A percentile compares a stretch with the other conserved stretches of the same genome.
Evolutionary conservation across 768 basidiomycete species (phyloP).

Genomic region (Bullera alba): DNA sequence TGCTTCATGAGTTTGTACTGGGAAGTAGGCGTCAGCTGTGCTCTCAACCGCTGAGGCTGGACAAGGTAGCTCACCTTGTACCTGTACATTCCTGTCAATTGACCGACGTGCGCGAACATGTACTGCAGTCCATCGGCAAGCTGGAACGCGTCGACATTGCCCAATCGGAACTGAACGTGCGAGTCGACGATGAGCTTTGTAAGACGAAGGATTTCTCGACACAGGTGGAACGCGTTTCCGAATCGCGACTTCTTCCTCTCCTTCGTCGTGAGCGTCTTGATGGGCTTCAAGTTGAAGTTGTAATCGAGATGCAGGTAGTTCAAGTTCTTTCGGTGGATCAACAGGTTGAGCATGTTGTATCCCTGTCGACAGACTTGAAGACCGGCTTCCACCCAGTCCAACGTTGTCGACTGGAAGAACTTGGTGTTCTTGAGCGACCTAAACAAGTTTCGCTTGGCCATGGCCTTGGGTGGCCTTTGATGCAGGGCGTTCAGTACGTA

Average conservation of each 20-base stretch:
- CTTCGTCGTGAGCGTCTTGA: slow-evolving; percentile 91
- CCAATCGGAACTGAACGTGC: slow-evolving; percentile 95
- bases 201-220: slow-evolving; percentile 92
- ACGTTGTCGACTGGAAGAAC: slow-evolving; percentile 95
- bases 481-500: slow-evolving; percentile 92
- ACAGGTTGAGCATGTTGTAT: slow-evolving; percentile 97
- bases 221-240: slow-evolving; percentile 91
- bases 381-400: slow-evolving; percentile 99
- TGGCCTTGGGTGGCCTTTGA: slow-evolving; percentile 82
- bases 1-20: slow-evolving; percentile 99
- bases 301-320: slow-evolving; percentile 84
- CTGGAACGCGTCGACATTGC: slow-evolving; percentile 98
- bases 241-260: slow-evolving; percentile 99
- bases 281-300: slow-evolving; percentile 96
- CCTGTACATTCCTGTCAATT: slow-evolving; percentile 98
- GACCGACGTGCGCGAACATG: slow-evolving; percentile 94
- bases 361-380: slow-evolving; percentile 97
- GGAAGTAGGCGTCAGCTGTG: slow-evolving; percentile 50
- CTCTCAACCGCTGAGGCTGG: neutral
- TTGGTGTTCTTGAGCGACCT: slow-evolving; percentile 82
- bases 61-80: slow-evolving; percentile 11
- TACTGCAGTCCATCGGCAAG: slow-evolving; percentile 97
- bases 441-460: slow-evolving; percentile 97
- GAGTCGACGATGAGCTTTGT: slow-evolving; percentile 99
- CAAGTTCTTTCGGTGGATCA: slow-evolving; percentile 88